phyloP scores from a whole-genome alignment of 2,329 filamentous ascomycete genomes.

The Fusarium scirpi region DNA sequence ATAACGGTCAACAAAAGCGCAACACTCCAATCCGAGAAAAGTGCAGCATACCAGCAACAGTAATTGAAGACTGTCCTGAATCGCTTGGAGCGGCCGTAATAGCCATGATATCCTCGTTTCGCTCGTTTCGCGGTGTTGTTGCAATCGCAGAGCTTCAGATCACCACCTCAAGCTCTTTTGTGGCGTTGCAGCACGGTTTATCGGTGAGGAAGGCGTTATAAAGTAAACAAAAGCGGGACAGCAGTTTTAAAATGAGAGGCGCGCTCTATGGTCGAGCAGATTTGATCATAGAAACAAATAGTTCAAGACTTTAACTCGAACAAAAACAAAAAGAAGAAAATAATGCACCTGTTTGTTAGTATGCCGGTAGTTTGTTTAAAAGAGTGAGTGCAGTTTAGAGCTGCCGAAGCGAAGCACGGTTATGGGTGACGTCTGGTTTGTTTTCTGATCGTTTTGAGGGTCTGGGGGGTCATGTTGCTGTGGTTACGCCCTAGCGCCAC shows the following conservation, averaged over 20 bases:
- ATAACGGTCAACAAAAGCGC: constrained; percentile 45
- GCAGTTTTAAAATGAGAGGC: constrained; percentile 32
- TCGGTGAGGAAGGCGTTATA: constrained; percentile 1
- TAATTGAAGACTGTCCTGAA: constrained; percentile 65
- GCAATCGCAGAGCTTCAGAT: constrained; percentile 1
- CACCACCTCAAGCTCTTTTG: constrained; percentile 12
- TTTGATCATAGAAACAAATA: constrained; percentile 40
- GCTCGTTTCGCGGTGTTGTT: neutral
- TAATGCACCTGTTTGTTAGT: constrained; percentile 29
- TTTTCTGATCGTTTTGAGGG: constrained; percentile 29
- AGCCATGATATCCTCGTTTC: constrained; percentile 34
- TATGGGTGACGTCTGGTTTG: constrained; percentile 46
- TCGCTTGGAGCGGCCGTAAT: constrained; percentile 38
- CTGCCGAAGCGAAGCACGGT: constrained; percentile 25
- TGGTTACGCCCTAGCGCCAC: constrained; percentile 30
- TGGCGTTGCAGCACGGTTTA: neutral
- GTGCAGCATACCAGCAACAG: constrained; percentile 63
- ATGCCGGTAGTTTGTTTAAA: constrained; percentile 21
- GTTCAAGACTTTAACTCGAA: constrained; percentile 28
- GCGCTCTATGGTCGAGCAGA: constrained; percentile 20
- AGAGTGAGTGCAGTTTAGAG: constrained; percentile 19
- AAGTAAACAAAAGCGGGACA: constrained; percentile 42
- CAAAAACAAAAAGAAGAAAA: constrained; percentile 48
- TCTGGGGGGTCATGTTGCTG: constrained; percentile 33
- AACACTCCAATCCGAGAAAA: neutral